Evolutionary conservation across 768 basidiomycete species (phyloP).

Genomic region (Kwoniella newhampshirensis): DNA sequence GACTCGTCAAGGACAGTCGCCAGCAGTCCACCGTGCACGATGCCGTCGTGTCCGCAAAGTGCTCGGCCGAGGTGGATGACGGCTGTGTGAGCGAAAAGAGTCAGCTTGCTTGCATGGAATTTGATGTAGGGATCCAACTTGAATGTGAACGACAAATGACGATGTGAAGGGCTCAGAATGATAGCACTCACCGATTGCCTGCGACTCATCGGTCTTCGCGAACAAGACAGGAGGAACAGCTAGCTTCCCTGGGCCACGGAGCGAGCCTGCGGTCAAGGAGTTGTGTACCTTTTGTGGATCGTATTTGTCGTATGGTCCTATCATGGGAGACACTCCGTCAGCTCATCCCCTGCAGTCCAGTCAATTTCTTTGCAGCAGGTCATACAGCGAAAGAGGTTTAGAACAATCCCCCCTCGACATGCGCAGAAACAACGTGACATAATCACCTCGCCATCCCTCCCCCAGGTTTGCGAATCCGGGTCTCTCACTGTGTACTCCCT

Average conservation of each 20-base stretch:
- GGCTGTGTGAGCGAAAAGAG: conserved; percentile 41
- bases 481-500: too few relatives aligned
- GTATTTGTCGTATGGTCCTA: conserved; percentile 68
- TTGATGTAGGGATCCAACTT: conserved; percentile 72
- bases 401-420: too few relatives aligned
- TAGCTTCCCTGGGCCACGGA: conserved; percentile 84
- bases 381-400: too few relatives aligned
- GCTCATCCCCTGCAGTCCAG: too few relatives aligned
- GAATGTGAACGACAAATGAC: too few relatives aligned
- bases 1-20: conserved; percentile 88
- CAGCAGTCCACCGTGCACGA: conserved; percentile 87
- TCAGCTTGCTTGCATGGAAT: conserved; percentile 64
- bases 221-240: conserved; percentile 77
- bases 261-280: conserved; percentile 75
- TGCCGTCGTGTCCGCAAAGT: conserved; percentile 85
- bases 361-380: too few relatives aligned
- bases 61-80: conserved; percentile 81
- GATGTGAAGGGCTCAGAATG: background rate
- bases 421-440: conserved; percentile 57
- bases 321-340: too few relatives aligned
- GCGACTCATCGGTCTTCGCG: conserved; percentile 70
- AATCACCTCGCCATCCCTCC: too few relatives aligned
- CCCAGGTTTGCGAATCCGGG: too few relatives aligned
- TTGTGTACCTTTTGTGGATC: conserved; percentile 76
- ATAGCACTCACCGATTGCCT: conserved; percentile 57